Conservation (phyloP, 2,329 filamentous ascomycete species). For the Parastagonospora avenae region DNA sequence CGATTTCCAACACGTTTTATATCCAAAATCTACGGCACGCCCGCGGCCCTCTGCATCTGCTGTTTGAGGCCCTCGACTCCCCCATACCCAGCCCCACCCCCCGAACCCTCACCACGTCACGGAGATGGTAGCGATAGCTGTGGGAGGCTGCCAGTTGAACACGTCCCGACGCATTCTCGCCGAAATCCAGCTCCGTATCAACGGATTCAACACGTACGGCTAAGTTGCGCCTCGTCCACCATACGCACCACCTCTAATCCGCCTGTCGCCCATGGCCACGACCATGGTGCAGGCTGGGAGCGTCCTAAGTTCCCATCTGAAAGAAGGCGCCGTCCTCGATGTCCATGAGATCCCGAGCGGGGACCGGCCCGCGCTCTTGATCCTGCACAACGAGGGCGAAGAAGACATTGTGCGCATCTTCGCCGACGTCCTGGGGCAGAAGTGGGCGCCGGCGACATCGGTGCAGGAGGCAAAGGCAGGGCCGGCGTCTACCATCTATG, state of each 20-base stretch:
- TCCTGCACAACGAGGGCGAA: slow-evolving; percentile 73
- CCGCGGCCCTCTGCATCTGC: slow-evolving; percentile 16
- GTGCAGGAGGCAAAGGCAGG: slow-evolving; percentile 61
- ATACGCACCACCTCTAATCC: slow-evolving; percentile 18
- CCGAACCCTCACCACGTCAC: slow-evolving; percentile 28
- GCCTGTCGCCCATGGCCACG: slow-evolving; percentile 42
- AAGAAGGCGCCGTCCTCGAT: slow-evolving; percentile 40
- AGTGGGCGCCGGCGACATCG: slow-evolving; percentile 64
- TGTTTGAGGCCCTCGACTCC: slow-evolving; percentile 31
- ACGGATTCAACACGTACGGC: slow-evolving; percentile 51
- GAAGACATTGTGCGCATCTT: slow-evolving; percentile 76
- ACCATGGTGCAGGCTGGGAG: slow-evolving; percentile 45
- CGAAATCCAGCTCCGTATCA: slow-evolving; percentile 48
- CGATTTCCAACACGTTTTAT: slow-evolving; percentile 34
- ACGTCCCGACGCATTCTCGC: slow-evolving; percentile 47
- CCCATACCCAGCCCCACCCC: slow-evolving; percentile 34
- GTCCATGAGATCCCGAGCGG: slow-evolving; percentile 41
- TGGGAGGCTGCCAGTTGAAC: slow-evolving; percentile 40
- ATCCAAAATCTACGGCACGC: slow-evolving; percentile 29
- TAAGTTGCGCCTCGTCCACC: slow-evolving; percentile 26
- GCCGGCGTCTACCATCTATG: slow-evolving; percentile 70
- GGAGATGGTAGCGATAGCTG: slow-evolving; percentile 46
- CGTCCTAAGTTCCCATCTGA: slow-evolving; percentile 37
- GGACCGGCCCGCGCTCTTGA: slow-evolving; percentile 48
- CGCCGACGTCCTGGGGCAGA: slow-evolving; percentile 79